phyloP scores from a whole-genome alignment of 306 rosid genomes.

The Vigna reflexopilosa region DNA sequence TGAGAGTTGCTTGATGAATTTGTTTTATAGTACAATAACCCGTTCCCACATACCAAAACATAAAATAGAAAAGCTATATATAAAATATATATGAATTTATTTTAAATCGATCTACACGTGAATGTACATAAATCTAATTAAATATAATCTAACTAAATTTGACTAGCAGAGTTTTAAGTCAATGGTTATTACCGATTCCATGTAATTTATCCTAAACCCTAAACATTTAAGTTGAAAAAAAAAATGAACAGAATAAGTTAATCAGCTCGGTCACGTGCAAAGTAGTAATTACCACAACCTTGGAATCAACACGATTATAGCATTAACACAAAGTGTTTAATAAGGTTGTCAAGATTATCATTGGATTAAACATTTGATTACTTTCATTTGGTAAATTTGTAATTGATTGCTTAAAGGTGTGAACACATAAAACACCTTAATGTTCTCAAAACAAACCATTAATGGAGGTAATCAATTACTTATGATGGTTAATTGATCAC shows the following conservation, averaged over 20 bases:
- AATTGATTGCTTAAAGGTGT: neutral
- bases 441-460: conserved; percentile 1
- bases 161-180: neutral
- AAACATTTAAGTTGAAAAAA: neutral
- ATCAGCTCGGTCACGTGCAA: neutral
- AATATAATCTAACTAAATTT: neutral
- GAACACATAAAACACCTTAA: neutral
- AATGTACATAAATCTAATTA: neutral
- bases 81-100: too few species aligned
- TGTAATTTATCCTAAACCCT: neutral
- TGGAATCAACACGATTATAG: neutral
- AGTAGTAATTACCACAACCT: neutral
- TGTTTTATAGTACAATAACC: neutral
- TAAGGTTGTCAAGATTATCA: neutral
- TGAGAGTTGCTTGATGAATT: neutral
- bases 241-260: neutral
- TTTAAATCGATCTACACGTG: neutral
- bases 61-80: too few species aligned
- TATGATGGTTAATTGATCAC: conserved; percentile 1
- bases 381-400: neutral
- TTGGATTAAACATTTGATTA: conserved; percentile 4
- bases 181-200: neutral
- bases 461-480: neutral
- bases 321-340: conserved; percentile 14
- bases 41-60: too few species aligned